phyloP scores from a whole-genome alignment of 352 stramenopile species.

The Phytopythium litorale region DNA sequence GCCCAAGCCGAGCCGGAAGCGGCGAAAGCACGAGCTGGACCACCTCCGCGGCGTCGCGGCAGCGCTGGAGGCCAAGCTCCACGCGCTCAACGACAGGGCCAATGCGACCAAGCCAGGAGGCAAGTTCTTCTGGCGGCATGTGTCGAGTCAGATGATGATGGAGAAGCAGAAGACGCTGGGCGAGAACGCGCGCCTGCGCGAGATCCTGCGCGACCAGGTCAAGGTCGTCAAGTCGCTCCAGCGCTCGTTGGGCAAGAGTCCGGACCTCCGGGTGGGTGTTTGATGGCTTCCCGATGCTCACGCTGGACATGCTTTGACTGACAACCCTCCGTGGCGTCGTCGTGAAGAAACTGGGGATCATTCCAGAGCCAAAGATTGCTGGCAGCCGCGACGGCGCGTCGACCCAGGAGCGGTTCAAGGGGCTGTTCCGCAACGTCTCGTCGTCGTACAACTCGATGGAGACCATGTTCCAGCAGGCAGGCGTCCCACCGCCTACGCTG shows the following conservation, averaged over 20 bases:
- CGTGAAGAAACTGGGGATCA: conserved; percentile 21
- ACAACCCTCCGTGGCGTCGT: neutral
- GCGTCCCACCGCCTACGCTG: conserved; percentile 14
- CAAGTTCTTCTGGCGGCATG: conserved; percentile 39
- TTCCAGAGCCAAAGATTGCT: neutral
- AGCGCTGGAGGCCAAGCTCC: conserved; percentile 44
- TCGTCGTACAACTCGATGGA: conserved; percentile 26
- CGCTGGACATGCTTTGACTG: neutral
- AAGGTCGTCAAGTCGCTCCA: conserved; percentile 34
- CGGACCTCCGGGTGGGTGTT: conserved; percentile 19
- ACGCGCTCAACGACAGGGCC: conserved; percentile 24
- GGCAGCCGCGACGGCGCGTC: neutral
- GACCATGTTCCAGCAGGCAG: conserved; percentile 25
- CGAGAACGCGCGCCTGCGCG: conserved; percentile 43
- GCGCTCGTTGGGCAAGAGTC: conserved; percentile 25
- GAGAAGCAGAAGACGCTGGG: conserved; percentile 36
- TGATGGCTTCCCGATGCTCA: neutral
- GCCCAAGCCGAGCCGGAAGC: conserved; percentile 38
- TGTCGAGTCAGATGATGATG: conserved; percentile 37
- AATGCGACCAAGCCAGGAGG: conserved; percentile 19
- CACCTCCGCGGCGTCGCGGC: conserved; percentile 33
- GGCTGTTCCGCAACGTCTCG: conserved; percentile 34
- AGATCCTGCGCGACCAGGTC: conserved; percentile 39
- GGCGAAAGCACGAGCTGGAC: conserved; percentile 54
- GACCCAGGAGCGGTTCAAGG: conserved; percentile 28